These are phyloP conservation scores for Paraphaeosphaeria minitans DNA, from an alignment of 2,329 filamentous ascomycete species.

Conservation along the genomic window DNA sequence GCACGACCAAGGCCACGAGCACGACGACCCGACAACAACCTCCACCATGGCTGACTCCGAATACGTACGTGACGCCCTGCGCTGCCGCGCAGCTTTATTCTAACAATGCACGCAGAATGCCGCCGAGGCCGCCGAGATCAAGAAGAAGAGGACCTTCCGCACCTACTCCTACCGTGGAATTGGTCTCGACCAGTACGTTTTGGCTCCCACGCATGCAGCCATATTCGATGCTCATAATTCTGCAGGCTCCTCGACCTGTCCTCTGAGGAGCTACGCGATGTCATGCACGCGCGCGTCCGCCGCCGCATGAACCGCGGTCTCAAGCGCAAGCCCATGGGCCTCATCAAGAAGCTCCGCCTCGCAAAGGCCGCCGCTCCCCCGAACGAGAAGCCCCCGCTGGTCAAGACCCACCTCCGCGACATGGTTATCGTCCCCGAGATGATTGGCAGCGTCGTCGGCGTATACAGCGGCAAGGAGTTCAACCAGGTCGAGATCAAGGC, in stretches of 20 bases:
- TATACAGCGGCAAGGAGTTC: conserved; percentile 99
- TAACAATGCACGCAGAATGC: background rate
- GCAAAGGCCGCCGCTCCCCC: conserved; percentile 64
- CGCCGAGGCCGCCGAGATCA: conserved; percentile 70
- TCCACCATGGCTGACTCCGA: conserved; percentile 7
- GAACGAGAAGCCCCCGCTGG: conserved; percentile 98
- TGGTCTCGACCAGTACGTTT: conserved; percentile 82
- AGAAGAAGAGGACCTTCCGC: conserved; percentile 99
- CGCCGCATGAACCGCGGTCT: conserved; percentile 99
- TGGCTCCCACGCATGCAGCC: background rate
- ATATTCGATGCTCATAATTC: background rate
- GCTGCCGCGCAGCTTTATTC: background rate
- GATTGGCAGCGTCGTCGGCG: conserved; percentile 97
- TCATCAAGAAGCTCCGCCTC: conserved; percentile 99
- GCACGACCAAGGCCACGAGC: background rate
- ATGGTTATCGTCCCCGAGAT: conserved; percentile 99
- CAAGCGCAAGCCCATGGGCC: conserved; percentile 99
- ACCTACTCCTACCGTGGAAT: conserved; percentile 91
- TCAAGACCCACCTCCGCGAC: conserved; percentile 99
- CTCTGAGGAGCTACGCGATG: conserved; percentile 98
- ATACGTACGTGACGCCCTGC: conserved; percentile 1
- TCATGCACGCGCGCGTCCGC: conserved; percentile 98
- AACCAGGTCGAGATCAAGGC: conserved; percentile 99
- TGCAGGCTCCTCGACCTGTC: conserved; percentile 88
- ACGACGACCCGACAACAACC: conserved; percentile 1